These are phyloP conservation scores for Tranzscheliella williamsii DNA, from an alignment of 1,284 basidiomycete genomes.

Conservation along the genomic window DNA sequence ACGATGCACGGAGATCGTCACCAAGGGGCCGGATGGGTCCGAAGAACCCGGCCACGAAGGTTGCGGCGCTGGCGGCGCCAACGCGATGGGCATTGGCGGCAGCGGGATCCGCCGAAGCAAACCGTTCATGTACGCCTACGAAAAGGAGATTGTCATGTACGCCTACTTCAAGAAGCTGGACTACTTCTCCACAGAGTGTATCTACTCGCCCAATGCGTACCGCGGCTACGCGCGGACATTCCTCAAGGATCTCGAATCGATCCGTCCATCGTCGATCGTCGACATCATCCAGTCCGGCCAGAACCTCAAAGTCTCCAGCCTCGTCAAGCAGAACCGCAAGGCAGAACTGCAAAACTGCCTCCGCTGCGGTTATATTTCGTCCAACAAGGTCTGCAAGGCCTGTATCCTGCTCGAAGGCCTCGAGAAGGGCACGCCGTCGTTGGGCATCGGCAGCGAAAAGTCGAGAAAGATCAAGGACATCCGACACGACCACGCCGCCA, in stretches of 20 bases:
- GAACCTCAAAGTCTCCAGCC: conserved; percentile 38
- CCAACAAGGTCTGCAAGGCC: conserved; percentile 59
- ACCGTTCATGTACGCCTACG: conserved; percentile 97
- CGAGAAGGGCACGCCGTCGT: conserved; percentile 52
- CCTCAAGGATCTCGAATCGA: conserved; percentile 91
- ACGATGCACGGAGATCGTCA: conserved; percentile 87
- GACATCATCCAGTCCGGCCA: conserved; percentile 77
- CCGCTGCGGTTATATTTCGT: conserved; percentile 59
- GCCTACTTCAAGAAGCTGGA: conserved; percentile 94
- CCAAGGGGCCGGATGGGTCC: conserved; percentile 41
- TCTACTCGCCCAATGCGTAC: conserved; percentile 93
- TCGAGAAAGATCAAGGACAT: conserved; percentile 37
- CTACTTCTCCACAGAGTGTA: conserved; percentile 99
- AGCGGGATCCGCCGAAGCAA: conserved; percentile 95
- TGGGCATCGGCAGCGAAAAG: conserved; percentile 54
- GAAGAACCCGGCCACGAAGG: conserved; percentile 60
- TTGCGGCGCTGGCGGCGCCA: conserved; percentile 33
- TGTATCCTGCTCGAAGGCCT: conserved; percentile 58
- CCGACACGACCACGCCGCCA: conserved; percentile 8
- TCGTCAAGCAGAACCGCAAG: conserved; percentile 45
- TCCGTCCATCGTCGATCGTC: conserved; percentile 89
- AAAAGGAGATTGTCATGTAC: conserved; percentile 99
- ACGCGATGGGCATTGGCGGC: conserved; percentile 63
- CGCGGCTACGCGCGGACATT: conserved; percentile 92
- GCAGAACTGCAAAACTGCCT: conserved; percentile 49